Evolutionary conservation across 108 stramenopile species (phyloP), one percentile per base, ranked within the genome.

Genomic region (Skeletonema tropicum): DNA sequence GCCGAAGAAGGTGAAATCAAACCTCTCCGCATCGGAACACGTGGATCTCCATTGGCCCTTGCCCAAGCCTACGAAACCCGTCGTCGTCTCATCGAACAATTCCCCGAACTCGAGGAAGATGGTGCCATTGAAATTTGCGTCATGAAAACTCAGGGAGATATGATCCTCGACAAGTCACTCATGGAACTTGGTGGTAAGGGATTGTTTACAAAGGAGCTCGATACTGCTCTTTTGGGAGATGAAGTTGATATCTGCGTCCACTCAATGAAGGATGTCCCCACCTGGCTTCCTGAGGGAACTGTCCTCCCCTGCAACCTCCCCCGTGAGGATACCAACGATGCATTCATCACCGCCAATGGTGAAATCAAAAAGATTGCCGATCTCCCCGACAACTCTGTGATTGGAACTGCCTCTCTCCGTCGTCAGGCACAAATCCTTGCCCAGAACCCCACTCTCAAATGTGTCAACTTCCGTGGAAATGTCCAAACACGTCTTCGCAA

Each of bases 181-280:
- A 97, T 97, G 92, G 99, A 99, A 89, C 91, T 99, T 35, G 99
- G 99, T 48, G 99, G 99, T 59, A 99, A 99, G 86, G 99, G 99
- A 39, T 85, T 99, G 6, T 99, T 99, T 85, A 99, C 99, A 60
- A 99, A 99, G 88, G 99, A 99, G 87, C 94, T 99, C 35, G 99
- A 99, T 76, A 92, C 91, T 15, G 97, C 97, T 36, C 86, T 99
- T 41, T 89, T 99, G 41, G 94, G 90, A 52, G 78, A 98, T 62
- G 97, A 98, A 86, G 98, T 98, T 21, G 99, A 99, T 83, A 98
- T 99, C 62, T 99, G 98, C 76, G 99, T 99, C 38, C 99, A 99
- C 80, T 99, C 98, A 36, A 99, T 99, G 98, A 99, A 99, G 90
- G 99, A 99, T 86, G 98, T 99, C 55, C 99, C 99, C 9, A 99